phyloP scores from a whole-genome alignment of 78 protist species.

The Corallochytrium limacisporum region DNA sequence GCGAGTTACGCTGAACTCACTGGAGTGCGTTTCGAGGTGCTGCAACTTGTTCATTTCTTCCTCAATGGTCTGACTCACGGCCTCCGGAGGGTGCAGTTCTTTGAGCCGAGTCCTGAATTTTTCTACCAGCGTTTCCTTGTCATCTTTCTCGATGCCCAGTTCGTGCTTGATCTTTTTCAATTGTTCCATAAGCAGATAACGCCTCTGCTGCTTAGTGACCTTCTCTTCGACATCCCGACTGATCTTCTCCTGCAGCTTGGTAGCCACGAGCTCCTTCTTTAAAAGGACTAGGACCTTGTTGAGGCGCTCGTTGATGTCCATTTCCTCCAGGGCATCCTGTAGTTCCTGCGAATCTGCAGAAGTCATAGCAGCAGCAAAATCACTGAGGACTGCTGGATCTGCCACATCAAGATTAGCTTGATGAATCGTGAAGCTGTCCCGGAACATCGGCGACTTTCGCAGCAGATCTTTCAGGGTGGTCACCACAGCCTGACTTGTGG shows the following conservation, averaged over 20 bases:
- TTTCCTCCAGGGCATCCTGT: slow-evolving; percentile 18
- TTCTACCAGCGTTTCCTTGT: slow-evolving; percentile 43
- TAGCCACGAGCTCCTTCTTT: slow-evolving; percentile 16
- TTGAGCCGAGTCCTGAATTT: slow-evolving; percentile 42
- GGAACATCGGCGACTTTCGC: slow-evolving; percentile 21
- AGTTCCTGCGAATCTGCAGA: slow-evolving; percentile 15
- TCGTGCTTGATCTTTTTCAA: slow-evolving; percentile 52
- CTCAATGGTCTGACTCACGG: slow-evolving; percentile 19
- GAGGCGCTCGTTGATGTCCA: slow-evolving; percentile 12
- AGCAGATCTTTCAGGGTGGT: slow-evolving; percentile 22
- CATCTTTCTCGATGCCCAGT: slow-evolving; percentile 66
- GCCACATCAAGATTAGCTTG: neutral
- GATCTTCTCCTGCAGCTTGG: neutral
- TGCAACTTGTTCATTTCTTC: slow-evolving; percentile 41
- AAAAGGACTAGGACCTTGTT: slow-evolving; percentile 7
- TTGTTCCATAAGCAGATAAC: slow-evolving; percentile 47
- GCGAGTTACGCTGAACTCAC: slow-evolving; percentile 72
- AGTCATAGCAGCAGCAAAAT: slow-evolving; percentile 19
- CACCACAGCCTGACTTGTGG: too few species aligned
- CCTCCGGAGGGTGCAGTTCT: slow-evolving; percentile 6
- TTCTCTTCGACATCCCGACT: slow-evolving; percentile 23
- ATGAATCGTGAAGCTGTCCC: slow-evolving; percentile 10
- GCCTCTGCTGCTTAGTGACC: slow-evolving; percentile 18
- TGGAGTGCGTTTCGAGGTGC: slow-evolving; percentile 38
- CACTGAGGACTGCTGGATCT: slow-evolving; percentile 2